Conservation (phyloP, 2,329 filamentous ascomycete genomes). For the Talaromyces islandicus region DNA sequence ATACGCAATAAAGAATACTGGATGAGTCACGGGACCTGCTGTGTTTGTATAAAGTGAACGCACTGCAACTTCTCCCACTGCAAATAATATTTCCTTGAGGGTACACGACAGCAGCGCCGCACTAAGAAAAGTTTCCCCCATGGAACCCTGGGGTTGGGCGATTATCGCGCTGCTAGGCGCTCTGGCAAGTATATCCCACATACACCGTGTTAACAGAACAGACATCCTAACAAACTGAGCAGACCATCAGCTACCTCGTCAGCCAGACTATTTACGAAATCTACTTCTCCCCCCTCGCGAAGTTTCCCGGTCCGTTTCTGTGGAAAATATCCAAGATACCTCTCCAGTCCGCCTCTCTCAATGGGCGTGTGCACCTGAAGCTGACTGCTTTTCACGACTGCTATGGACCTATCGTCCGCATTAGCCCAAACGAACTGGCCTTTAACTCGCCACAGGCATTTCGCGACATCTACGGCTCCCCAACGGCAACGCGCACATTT, state of each 20-base stretch:
- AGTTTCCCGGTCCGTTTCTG: neutral
- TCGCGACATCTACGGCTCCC: neutral
- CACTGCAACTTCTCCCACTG: neutral
- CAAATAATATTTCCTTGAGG: neutral
- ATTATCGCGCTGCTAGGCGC: neutral
- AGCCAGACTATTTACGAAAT: neutral
- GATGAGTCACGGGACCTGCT: neutral
- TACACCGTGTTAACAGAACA: neutral
- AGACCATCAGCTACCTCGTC: neutral
- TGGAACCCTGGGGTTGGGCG: neutral
- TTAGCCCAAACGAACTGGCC: neutral
- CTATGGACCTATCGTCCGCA: neutral
- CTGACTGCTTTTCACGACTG: constrained; percentile 2
- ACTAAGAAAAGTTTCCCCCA: neutral
- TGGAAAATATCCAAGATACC: neutral
- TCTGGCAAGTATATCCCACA: neutral
- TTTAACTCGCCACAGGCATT: neutral
- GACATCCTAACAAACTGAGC: neutral
- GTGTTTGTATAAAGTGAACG: neutral
- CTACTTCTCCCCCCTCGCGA: neutral
- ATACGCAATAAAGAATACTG: neutral
- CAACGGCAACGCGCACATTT: neutral
- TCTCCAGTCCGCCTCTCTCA: neutral
- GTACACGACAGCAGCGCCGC: neutral
- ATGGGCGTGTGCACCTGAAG: neutral